Base-by-base conservation (phyloP, 768 basidiomycete genomes). In the Cystofilobasidium ferigula region DNA sequence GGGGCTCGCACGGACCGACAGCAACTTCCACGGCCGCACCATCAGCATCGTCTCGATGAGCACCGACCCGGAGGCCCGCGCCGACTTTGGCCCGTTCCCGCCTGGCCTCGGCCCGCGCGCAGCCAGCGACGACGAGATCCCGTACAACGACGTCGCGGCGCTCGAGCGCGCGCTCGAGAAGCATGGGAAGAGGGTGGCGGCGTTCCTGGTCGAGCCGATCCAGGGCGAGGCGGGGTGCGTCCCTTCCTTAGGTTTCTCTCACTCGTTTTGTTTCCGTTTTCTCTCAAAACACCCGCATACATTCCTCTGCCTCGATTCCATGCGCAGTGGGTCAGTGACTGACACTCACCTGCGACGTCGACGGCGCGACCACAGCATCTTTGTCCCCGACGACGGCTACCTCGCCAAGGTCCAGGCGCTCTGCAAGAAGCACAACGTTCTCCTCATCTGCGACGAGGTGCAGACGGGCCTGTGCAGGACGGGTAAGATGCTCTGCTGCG, bases 371-470 rank as follows among this genome's bases (percentile, higher is more conserved):
- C n/a, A 12, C 72, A 91, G 92, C 14, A 94, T 99, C 70, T 85
- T 97, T 67, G 88, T 98, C 14, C 95, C 95, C 0, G 85, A 86
- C 1, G 80, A 82, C 10, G 92, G 92, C 7, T 99, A 99, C 77
- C 82, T 99, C 43, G 74, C 82, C 35, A 78, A 84, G 70, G 86
- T 86, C 32, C 85, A 85, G 60, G 85, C 81, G 61, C 80, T 97
- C 32, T 99, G 95, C 82, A 87, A 87, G 79, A 83, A 88, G 76
- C 84, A 93, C 77, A 90, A 94, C 57, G 90, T 91, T 0, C 80
- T 99, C n/a, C 80, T 99, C 40, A 98, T 99, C 73, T 93, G 90
- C 71, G 95, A 99, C 71, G 95, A 99, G 76, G 92, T 99, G 69
- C 95, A 99, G 77, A 98, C 95, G 47, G 94, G 94, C 47, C 80